Percentiles rank a stretch among this genome's conserved stretches.
Evolutionary conservation across 2,329 filamentous ascomycete species (phyloP).

Genomic region (Coniochaeta prunicola): DNA sequence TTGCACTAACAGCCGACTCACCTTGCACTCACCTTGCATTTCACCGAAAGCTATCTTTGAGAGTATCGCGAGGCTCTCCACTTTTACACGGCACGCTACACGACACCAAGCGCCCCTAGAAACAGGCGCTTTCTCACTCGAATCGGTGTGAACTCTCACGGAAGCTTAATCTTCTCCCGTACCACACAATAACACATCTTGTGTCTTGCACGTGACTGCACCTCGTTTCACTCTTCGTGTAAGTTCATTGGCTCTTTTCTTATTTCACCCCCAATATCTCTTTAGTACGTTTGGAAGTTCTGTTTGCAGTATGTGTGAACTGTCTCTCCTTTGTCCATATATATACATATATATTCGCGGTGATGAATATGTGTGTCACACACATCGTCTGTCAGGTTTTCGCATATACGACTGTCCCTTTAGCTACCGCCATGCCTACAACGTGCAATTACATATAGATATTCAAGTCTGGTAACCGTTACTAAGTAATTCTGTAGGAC

Average conservation of each 20-base stretch:
- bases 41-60: not conserved
- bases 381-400: not conserved
- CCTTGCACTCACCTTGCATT: constrained; percentile 2
- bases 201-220: not conserved
- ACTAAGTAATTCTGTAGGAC: constrained; percentile 9
- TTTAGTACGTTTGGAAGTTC: not conserved
- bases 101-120: not conserved
- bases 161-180: too few relatives aligned
- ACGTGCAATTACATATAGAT: not conserved
- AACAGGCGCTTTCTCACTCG: not conserved
- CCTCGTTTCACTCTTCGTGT: not conserved
- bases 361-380: not conserved
- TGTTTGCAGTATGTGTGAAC: not conserved
- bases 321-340: not conserved
- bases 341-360: not conserved
- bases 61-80: not conserved
- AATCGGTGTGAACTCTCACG: too few relatives aligned
- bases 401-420: not conserved
- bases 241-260: not conserved
- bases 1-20: not conserved
- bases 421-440: not conserved
- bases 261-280: too few relatives aligned
- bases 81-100: not conserved
- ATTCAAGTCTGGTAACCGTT: not conserved
- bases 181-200: too few relatives aligned